Percentiles rank a stretch among this genome's conserved stretches.
phyloP scores from a whole-genome alignment of 495 filamentous ascomycete species.

The Baudoinia panamericana region DNA sequence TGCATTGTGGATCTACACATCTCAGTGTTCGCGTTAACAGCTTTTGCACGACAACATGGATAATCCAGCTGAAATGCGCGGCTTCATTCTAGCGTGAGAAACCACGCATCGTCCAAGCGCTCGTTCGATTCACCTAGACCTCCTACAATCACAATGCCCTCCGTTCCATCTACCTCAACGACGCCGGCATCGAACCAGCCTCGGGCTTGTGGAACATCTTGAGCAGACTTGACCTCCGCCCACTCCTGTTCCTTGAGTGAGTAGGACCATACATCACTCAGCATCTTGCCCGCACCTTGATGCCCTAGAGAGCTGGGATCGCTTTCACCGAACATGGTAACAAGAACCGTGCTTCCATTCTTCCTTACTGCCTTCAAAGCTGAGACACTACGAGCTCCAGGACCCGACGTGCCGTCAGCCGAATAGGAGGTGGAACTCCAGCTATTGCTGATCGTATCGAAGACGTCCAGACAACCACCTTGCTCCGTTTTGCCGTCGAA shows the following conservation, averaged over 20 bases:
- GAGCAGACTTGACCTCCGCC: slow-evolving; percentile 38
- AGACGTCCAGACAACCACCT: slow-evolving; percentile 53
- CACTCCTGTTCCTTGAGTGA: slow-evolving; percentile 44
- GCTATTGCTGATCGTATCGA: slow-evolving; percentile 25
- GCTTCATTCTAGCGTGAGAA: not conserved
- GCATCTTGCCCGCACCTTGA: slow-evolving; percentile 54
- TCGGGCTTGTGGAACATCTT: slow-evolving; percentile 26
- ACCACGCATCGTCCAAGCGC: slow-evolving; percentile 37
- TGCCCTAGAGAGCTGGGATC: slow-evolving; percentile 50
- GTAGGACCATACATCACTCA: slow-evolving; percentile 62
- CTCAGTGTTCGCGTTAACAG: too few species aligned
- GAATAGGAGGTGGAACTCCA: slow-evolving; percentile 37
- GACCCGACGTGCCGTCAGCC: slow-evolving; percentile 32
- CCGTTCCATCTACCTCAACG: slow-evolving; percentile 9
- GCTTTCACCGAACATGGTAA: slow-evolving; percentile 56
- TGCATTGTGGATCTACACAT: too few species aligned
- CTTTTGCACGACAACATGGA: too few species aligned
- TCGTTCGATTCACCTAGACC: slow-evolving; percentile 37
- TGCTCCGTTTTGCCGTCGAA: slow-evolving; percentile 53
- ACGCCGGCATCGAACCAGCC: slow-evolving; percentile 33
- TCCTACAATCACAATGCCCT: slow-evolving; percentile 34
- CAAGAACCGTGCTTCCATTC: slow-evolving; percentile 43
- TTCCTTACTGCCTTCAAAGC: slow-evolving; percentile 36
- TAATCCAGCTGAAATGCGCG: too few species aligned
- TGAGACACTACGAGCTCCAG: slow-evolving; percentile 36